These are phyloP conservation scores for Neonectria ditissima DNA, from an alignment of 2,329 filamentous ascomycete genomes.

Conservation along the genomic window DNA sequence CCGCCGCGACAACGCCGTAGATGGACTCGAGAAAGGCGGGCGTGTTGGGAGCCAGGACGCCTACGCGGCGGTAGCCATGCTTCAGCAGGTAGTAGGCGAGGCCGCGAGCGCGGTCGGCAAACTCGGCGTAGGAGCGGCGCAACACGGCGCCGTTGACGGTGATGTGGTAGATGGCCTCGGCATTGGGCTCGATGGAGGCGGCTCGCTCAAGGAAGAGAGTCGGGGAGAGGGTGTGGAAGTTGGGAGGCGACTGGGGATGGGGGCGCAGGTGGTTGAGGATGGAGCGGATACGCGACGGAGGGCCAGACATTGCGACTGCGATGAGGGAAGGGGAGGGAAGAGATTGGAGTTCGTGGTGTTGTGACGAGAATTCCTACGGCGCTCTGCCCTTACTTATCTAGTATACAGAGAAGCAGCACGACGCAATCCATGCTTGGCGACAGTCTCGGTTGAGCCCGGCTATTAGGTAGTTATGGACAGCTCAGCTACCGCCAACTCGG, in stretches of 20 bases:
- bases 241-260: slow-evolving; percentile 58
- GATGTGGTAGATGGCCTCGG: slow-evolving; percentile 85
- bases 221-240: slow-evolving; percentile 84
- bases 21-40: slow-evolving; percentile 93
- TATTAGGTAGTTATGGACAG: no score
- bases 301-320: slow-evolving; percentile 68
- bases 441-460: slow-evolving; percentile 46
- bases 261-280: slow-evolving; percentile 65
- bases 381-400: neutral
- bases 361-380: neutral
- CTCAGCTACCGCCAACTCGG: slow-evolving; percentile 37
- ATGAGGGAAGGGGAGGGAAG: neutral
- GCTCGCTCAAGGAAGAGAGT: slow-evolving; percentile 90
- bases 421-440: slow-evolving; percentile 39
- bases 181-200: slow-evolving; percentile 87
- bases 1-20: slow-evolving; percentile 86
- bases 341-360: neutral
- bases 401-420: slow-evolving; percentile 21
- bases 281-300: slow-evolving; percentile 69
- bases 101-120: slow-evolving; percentile 87
- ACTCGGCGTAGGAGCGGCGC: slow-evolving; percentile 81
- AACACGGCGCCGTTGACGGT: slow-evolving; percentile 81
- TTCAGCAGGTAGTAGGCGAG: slow-evolving; percentile 89
- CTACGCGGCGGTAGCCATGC: slow-evolving; percentile 79
- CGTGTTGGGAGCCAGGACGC: slow-evolving; percentile 91